Evolutionary conservation across 1,139 yeast genomes (phyloP).

Genomic region (Nematodospora anomalae): DNA sequence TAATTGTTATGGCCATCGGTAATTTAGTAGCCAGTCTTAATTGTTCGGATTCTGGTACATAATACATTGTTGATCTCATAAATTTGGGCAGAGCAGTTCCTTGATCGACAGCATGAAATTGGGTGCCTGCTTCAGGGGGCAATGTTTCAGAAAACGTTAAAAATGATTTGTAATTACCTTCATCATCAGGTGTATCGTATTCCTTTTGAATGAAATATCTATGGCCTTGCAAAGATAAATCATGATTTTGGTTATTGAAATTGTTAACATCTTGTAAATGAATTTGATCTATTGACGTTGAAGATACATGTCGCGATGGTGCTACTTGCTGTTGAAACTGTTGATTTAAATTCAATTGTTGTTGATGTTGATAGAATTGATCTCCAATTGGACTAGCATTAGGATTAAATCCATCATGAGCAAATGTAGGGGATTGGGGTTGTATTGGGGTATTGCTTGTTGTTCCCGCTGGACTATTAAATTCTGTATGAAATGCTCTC

Average conservation of each 20-base stretch:
- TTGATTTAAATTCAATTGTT: constrained; percentile 4
- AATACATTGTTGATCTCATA: constrained; percentile 78
- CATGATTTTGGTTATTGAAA: constrained; percentile 6
- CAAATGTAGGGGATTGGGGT: constrained; percentile 2
- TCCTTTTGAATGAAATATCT: constrained; percentile 55
- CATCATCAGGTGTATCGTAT: constrained; percentile 33
- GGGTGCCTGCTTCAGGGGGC: constrained; percentile 83
- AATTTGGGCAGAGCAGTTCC: constrained; percentile 83
- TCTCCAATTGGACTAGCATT: background rate
- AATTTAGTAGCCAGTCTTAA: constrained; percentile 69
- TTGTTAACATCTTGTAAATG: constrained; percentile 10
- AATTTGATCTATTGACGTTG: constrained; percentile 11
- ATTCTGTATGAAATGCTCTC: constrained; percentile 45
- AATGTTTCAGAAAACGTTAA: constrained; percentile 70
- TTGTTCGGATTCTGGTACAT: constrained; percentile 74
- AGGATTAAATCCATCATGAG: background rate
- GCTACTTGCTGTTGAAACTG: constrained; percentile 6
- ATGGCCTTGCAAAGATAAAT: constrained; percentile 54
- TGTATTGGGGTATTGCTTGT: constrained; percentile 9
- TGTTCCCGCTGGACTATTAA: constrained; percentile 17
- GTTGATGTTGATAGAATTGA: constrained; percentile 1
- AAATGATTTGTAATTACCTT: constrained; percentile 44
- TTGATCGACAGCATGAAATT: constrained; percentile 71
- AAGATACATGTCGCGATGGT: constrained; percentile 4
- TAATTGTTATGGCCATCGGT: constrained; percentile 77